Percentiles rank a stretch among this genome's conserved stretches.
Evolutionary conservation across 257 asterid genomes (phyloP).

Genomic region (Perilla frutescens): DNA sequence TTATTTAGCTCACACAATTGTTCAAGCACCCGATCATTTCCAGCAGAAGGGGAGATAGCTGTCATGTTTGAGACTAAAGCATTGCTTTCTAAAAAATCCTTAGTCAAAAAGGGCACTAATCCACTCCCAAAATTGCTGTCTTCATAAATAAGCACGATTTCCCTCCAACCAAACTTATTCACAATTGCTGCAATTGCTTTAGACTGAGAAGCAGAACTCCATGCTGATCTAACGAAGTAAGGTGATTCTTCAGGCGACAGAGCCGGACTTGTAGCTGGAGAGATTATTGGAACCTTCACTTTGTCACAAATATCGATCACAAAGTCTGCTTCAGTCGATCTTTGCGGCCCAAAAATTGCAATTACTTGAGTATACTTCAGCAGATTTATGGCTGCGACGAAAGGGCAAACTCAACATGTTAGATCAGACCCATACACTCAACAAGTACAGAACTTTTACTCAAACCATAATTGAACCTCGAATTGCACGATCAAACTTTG

Average conservation of each 20-base stretch:
- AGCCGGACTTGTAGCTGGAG: slow-evolving; percentile 55
- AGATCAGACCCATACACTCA: too few species aligned
- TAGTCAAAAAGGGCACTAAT: slow-evolving; percentile 48
- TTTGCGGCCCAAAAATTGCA: slow-evolving; percentile 59
- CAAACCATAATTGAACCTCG: too few species aligned
- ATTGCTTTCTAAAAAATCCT: slow-evolving; percentile 35
- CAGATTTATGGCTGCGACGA: slow-evolving; percentile 49
- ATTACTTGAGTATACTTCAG: slow-evolving; percentile 47
- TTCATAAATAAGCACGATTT: slow-evolving; percentile 49
- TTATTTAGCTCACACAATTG: slow-evolving; percentile 44
- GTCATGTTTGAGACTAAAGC: slow-evolving; percentile 42
- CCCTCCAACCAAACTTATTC: slow-evolving; percentile 51
- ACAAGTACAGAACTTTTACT: too few species aligned
- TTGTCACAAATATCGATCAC: slow-evolving; percentile 51
- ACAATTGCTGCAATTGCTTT: slow-evolving; percentile 54
- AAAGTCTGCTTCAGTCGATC: slow-evolving; percentile 51
- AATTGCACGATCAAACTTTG: too few species aligned
- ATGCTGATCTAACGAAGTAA: slow-evolving; percentile 53
- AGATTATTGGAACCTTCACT: slow-evolving; percentile 52
- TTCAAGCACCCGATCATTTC: slow-evolving; percentile 39
- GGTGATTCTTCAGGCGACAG: slow-evolving; percentile 51
- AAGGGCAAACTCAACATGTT: too few species aligned
- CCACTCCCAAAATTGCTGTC: slow-evolving; percentile 49
- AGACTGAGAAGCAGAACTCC: slow-evolving; percentile 49
- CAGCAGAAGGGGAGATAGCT: slow-evolving; percentile 42